A percentile compares a stretch with the other conserved stretches of the same genome.
Evolutionary conservation across 495 filamentous ascomycete species (phyloP).

Genomic region (Talaromyces trachyspermus): DNA sequence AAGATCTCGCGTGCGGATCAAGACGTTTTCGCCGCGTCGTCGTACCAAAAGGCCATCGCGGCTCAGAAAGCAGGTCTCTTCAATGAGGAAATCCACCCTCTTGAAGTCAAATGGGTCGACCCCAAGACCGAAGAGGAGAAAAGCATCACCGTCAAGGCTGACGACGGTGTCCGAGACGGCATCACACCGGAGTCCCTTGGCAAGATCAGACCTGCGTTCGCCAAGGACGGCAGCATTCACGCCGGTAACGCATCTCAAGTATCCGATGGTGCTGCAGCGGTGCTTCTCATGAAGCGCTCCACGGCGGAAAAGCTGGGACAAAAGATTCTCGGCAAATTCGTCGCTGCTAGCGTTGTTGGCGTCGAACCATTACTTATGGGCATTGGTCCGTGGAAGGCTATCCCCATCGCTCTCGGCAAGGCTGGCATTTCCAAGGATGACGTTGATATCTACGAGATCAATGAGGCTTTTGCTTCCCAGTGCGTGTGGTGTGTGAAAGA

Average conservation of each 20-base stretch:
- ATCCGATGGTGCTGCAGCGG: constrained; percentile 90
- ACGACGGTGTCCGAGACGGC: constrained; percentile 81
- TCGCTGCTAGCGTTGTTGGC: constrained; percentile 75
- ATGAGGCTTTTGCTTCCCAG: constrained; percentile 96
- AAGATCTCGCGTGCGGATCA: constrained; percentile 64
- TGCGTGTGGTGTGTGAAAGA: constrained; percentile 90
- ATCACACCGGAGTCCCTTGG: constrained; percentile 78
- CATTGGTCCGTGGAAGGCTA: constrained; percentile 90
- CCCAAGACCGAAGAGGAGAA: constrained; percentile 85
- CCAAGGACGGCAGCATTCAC: constrained; percentile 88
- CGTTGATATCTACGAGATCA: constrained; percentile 97
- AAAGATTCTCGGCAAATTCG: constrained; percentile 84
- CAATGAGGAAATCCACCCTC: constrained; percentile 82
- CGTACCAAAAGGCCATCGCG: constrained; percentile 80
- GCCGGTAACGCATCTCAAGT: constrained; percentile 95
- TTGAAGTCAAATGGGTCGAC: constrained; percentile 77
- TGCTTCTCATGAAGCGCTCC: constrained; percentile 89
- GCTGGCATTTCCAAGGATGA: constrained; percentile 82
- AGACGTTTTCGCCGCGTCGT: constrained; percentile 82
- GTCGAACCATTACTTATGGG: constrained; percentile 94
- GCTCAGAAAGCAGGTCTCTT: constrained; percentile 88
- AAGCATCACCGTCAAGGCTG: constrained; percentile 72
- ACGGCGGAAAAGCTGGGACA: constrained; percentile 85
- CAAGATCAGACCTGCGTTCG: constrained; percentile 89
- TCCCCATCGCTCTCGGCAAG: constrained; percentile 82